These are phyloP conservation scores for Triglochin maritima DNA, from an alignment of 106 monocot genomes.

Conservation along the genomic window DNA sequence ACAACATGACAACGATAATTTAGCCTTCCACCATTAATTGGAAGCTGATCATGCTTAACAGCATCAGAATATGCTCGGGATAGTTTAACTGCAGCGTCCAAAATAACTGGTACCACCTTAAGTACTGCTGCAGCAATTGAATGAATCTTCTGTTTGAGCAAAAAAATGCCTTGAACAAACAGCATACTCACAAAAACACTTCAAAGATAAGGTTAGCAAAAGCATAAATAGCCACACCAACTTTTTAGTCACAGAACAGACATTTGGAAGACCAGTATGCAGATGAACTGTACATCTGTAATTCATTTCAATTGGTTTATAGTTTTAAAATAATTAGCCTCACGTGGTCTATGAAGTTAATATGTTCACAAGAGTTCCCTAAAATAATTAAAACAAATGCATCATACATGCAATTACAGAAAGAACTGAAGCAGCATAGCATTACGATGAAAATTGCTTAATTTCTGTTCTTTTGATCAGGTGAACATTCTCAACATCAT, in stretches of 20 bases:
- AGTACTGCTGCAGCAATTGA: conserved; percentile 42
- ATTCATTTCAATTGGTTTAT: background rate
- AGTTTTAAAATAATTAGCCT: too few relatives aligned
- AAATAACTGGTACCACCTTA: conserved; percentile 50
- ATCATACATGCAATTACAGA: too few relatives aligned
- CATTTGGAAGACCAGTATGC: background rate
- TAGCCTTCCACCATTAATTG: conserved; percentile 8
- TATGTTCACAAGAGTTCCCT: too few relatives aligned
- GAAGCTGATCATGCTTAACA: conserved; percentile 11
- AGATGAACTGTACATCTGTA: background rate
- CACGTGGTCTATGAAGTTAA: too few relatives aligned
- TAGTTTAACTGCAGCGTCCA: conserved; percentile 60
- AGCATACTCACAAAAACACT: background rate
- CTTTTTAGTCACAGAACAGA: too few relatives aligned
- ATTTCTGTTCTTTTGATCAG: too few relatives aligned
- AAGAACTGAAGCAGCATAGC: too few relatives aligned
- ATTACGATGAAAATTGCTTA: too few relatives aligned
- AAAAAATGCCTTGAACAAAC: conserved; percentile 1
- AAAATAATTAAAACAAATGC: too few relatives aligned
- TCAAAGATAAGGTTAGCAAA: background rate
- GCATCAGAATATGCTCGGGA: conserved; percentile 65
- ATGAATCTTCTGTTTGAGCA: conserved; percentile 59
- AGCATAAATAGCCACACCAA: background rate
- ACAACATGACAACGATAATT: conserved; percentile 29
- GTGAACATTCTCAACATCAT: background rate